Evolutionary conservation across 208 protist species (phyloP).

Genomic region (Histomonas meleagridis): DNA sequence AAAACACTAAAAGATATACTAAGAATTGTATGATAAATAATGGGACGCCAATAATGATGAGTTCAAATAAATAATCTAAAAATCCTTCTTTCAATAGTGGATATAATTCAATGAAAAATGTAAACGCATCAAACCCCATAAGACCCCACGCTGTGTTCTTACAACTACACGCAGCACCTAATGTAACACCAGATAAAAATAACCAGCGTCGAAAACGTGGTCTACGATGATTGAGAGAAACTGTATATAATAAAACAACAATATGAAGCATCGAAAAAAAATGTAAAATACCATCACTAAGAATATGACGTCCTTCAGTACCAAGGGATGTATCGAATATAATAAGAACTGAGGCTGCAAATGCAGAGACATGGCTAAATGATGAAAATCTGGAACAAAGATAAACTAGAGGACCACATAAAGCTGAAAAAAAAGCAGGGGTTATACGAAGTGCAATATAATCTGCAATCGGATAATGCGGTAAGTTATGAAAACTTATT

Average conservation of each 20-base stretch:
- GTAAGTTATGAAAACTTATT: neutral
- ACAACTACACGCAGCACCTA: neutral
- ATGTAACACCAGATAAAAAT: neutral
- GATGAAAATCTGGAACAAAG: neutral
- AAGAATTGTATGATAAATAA: neutral
- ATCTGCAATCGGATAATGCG: neutral
- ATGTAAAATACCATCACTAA: neutral
- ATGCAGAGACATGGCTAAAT: neutral
- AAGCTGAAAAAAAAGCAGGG: neutral
- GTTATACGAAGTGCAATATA: neutral
- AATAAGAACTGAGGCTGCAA: neutral
- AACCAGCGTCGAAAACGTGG: neutral
- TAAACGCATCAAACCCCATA: neutral
- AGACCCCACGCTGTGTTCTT: conserved; percentile 23
- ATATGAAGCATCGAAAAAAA: conserved; percentile 11
- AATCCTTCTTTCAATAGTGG: neutral
- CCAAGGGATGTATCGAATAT: neutral
- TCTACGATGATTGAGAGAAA: neutral
- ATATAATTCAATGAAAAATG: neutral
- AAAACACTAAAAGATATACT: neutral
- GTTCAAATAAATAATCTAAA: neutral
- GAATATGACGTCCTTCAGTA: conserved; percentile 5
- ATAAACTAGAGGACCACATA: neutral
- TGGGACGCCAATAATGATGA: neutral
- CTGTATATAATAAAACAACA: neutral